These are phyloP conservation scores for Trichoderma hamatum DNA, from an alignment of 2,329 filamentous ascomycete genomes.

Conservation along the genomic window DNA sequence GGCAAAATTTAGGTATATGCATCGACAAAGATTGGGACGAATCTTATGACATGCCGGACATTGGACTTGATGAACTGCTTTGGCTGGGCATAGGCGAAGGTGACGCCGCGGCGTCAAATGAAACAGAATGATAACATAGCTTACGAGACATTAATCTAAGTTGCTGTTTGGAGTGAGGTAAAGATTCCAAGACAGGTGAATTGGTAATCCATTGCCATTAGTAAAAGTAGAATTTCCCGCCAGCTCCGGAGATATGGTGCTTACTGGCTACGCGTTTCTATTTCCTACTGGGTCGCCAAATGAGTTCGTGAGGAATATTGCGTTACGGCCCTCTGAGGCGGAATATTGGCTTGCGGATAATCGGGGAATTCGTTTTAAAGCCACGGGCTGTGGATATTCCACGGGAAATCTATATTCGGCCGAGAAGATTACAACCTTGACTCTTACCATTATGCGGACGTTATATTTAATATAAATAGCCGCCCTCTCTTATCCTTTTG, in stretches of 20 bases:
- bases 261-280: neutral
- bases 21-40: neutral
- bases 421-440: neutral
- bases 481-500: neutral
- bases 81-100: neutral
- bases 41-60: neutral
- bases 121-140: neutral
- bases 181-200: neutral
- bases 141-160: neutral
- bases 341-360: neutral
- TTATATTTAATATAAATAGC: neutral
- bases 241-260: neutral
- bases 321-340: neutral
- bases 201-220: too few species aligned
- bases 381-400: neutral
- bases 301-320: neutral
- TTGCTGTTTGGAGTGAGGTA: neutral
- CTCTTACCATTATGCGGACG: neutral
- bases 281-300: neutral
- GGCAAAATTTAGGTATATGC: neutral
- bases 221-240: neutral
- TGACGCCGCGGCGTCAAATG: neutral
- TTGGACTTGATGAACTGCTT: neutral
- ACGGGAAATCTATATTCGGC: neutral
- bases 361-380: neutral